Evolutionary conservation across 2,329 filamentous ascomycete genomes (phyloP).

Genomic region (Hypomyces rosellus): DNA sequence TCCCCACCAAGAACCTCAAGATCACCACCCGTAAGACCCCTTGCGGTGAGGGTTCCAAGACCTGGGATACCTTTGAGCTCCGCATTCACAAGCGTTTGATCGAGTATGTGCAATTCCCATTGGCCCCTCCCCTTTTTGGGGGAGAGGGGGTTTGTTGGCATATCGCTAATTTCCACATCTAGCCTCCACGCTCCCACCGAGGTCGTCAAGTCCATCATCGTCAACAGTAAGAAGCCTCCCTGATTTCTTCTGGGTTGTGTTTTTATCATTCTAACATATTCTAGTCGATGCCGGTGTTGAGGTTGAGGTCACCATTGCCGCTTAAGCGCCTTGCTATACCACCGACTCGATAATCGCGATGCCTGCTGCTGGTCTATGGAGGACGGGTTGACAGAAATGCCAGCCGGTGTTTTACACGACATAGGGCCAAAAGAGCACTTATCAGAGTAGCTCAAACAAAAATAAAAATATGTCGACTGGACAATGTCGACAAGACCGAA

Average conservation of each 20-base stretch:
- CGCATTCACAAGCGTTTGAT: conserved; percentile 98
- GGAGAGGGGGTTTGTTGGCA: not conserved
- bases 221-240: conserved; percentile 55
- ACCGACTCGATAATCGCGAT: no score
- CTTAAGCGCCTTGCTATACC: conserved; percentile 42
- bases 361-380: not conserved
- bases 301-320: conserved; percentile 88
- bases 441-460: not conserved
- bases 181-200: conserved; percentile 95
- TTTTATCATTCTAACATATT: not conserved
- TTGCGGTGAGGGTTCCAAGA: conserved; percentile 99
- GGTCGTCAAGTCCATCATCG: conserved; percentile 93
- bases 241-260: not conserved
- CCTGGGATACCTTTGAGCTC: conserved; percentile 99
- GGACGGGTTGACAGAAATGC: not conserved
- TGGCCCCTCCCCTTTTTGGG: not conserved
- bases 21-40: conserved; percentile 98
- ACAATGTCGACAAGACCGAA: no score
- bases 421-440: no score
- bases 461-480: not conserved
- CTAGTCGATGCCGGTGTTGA: conserved; percentile 80
- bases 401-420: no score
- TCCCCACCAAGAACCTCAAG: conserved; percentile 95
- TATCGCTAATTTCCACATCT: conserved; percentile 16
- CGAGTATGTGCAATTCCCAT: conserved; percentile 56